Conservation (phyloP, 352 stramenopile species). For the Phytophthora colocasiae region DNA sequence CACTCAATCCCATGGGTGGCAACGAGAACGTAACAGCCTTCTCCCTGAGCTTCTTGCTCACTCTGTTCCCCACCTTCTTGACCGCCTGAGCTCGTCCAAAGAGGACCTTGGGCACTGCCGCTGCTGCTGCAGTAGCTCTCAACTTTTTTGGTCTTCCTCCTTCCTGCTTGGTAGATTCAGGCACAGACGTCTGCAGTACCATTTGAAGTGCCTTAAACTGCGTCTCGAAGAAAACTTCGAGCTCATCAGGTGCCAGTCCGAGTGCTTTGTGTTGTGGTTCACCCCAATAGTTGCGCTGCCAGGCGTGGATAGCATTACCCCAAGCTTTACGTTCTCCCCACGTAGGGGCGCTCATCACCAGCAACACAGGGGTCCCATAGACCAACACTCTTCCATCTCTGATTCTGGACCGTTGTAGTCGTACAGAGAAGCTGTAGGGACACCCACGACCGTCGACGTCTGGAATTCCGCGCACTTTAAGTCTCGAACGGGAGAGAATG, state of each 20-base stretch:
- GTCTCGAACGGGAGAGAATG: conserved; percentile 69
- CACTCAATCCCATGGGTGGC: conserved; percentile 70
- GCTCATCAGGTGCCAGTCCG: conserved; percentile 58
- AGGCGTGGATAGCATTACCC: conserved; percentile 89
- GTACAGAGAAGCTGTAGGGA: conserved; percentile 79
- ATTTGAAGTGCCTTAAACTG: conserved; percentile 66
- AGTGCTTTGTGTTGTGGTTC: conserved; percentile 70
- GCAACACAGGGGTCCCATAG: conserved; percentile 56
- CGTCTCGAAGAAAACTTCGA: conserved; percentile 80
- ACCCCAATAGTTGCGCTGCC: conserved; percentile 89
- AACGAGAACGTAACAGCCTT: conserved; percentile 77
- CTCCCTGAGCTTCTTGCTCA: conserved; percentile 75
- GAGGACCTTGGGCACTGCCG: conserved; percentile 52
- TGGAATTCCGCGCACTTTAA: conserved; percentile 81
- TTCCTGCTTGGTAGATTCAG: conserved; percentile 19
- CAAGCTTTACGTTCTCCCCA: conserved; percentile 84
- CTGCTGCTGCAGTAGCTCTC: conserved; percentile 24
- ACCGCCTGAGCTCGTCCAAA: conserved; percentile 66
- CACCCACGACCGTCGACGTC: conserved; percentile 76
- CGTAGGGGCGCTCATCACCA: conserved; percentile 75
- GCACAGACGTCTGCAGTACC: conserved; percentile 41
- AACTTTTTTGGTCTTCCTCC: conserved; percentile 26
- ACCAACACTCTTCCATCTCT: conserved; percentile 72
- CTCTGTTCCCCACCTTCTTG: conserved; percentile 59
- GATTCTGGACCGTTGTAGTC: conserved; percentile 76